A percentile compares a stretch with the other conserved stretches of the same genome.
Evolutionary conservation across 1,139 yeast species (phyloP).

Genomic region (Meyerozyma smithsonii): DNA sequence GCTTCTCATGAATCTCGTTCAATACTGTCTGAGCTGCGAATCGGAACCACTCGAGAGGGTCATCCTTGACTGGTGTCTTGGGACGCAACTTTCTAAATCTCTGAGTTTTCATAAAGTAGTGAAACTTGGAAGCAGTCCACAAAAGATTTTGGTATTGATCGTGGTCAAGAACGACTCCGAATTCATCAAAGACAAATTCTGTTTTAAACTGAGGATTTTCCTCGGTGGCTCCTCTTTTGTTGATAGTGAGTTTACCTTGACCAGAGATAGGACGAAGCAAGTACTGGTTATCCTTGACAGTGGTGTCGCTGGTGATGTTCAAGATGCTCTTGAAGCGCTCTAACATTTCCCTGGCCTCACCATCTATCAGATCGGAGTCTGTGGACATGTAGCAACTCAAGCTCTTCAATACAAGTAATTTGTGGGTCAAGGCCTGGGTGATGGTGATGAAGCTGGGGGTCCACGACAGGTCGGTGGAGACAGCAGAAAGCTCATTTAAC

Average conservation of each 20-base stretch:
- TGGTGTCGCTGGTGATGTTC: constrained; percentile 17
- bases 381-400: constrained; percentile 87
- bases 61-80: constrained; percentile 48
- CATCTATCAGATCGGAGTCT: constrained; percentile 45
- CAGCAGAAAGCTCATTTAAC: constrained; percentile 82
- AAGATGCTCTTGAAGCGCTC: constrained; percentile 28
- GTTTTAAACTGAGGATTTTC: constrained; percentile 68
- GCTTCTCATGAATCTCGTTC: constrained; percentile 75
- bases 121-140: constrained; percentile 77
- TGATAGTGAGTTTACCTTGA: constrained; percentile 72
- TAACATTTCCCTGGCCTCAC: constrained; percentile 41
- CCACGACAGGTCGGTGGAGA: constrained; percentile 86
- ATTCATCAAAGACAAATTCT: constrained; percentile 78
- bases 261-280: constrained; percentile 88
- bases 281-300: constrained; percentile 46
- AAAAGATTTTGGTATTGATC: constrained; percentile 80
- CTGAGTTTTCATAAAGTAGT: constrained; percentile 71
- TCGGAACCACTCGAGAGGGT: constrained; percentile 77
- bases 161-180: constrained; percentile 79
- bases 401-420: constrained; percentile 69
- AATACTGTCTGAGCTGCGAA: constrained; percentile 73
- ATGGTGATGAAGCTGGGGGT: constrained; percentile 77
- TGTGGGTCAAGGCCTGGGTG: constrained; percentile 64
- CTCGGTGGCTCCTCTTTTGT: constrained; percentile 72
- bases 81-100: constrained; percentile 76